Conservation (phyloP, 148 eudicot genomes). For the Mesembryanthemum crystallinum region DNA sequence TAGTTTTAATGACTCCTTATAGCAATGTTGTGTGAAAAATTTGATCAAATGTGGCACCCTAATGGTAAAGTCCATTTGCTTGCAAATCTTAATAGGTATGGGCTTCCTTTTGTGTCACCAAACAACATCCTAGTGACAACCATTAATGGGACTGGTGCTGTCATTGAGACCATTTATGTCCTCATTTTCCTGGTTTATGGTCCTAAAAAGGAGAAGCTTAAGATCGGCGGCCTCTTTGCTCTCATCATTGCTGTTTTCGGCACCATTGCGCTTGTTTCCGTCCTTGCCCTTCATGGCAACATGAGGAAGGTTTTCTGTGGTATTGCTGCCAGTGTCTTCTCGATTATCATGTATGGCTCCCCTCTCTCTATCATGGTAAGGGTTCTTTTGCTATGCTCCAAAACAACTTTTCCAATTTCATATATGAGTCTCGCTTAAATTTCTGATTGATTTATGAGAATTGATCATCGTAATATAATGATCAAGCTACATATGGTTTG, state of each 20-base stretch:
- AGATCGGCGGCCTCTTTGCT: constrained; percentile 48
- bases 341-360: constrained; percentile 87
- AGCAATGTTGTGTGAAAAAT: not conserved
- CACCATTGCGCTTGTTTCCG: constrained; percentile 49
- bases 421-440: too few relatives aligned
- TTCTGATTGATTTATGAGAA: not conserved
- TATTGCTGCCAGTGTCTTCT: constrained; percentile 67
- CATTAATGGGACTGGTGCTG: constrained; percentile 70
- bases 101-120: constrained; percentile 72
- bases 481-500: not conserved
- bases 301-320: constrained; percentile 71
- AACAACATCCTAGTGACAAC: constrained; percentile 59
- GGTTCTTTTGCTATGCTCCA: not conserved
- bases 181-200: constrained; percentile 54
- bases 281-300: constrained; percentile 62
- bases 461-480: not conserved
- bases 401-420: too few relatives aligned
- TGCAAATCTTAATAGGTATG: constrained; percentile 45
- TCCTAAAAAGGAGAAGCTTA: constrained; percentile 69
- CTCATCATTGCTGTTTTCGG: constrained; percentile 47
- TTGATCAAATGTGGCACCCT: not conserved
- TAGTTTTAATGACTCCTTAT: not conserved
- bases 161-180: constrained; percentile 66
- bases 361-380: constrained; percentile 57
- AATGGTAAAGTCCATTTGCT: not conserved